Evolutionary conservation across 176 grass and related monocot species (phyloP), one percentile per base, ranked within the genome.

Genomic region (Ampelocalamus luodianensis): DNA sequence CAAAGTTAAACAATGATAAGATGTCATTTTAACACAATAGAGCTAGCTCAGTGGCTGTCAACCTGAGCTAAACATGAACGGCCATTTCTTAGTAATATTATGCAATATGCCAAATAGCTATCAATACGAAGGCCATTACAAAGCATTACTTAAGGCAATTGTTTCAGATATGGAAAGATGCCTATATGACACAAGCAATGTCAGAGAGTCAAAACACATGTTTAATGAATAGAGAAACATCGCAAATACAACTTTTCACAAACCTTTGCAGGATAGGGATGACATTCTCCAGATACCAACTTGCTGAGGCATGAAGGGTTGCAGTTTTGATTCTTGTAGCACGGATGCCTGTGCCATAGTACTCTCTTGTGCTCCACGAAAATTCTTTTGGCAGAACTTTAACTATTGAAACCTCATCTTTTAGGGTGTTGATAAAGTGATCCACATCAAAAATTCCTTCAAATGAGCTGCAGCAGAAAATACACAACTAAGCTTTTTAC

Each of bases 251-350:
- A 36, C 49, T 17, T 56, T 71, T 74, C 48, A 89, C 89, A 71
- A 70, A 98, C 96, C 96, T 98, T 86, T 89, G 88, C 38, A 98
- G 74, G 68, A 98, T 83, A 76, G 93, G 96, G 81, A 78, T 85
- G 73, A 95, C 96, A 95, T 95, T 95, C 84, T 95, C 91, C 37
- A 93, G 56, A 93, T 95, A 98, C 96, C 96, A 98, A 74, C 83
- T 83, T 55, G 89, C 83, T 27, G 96, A 98, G 80, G 96, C 96
- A 70, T 98, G 93, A 67, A 87, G 42, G 22, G 93, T 89, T 90
- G 96, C 96, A 27, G 91, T 93, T 86, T 98, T 98, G 67, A 98
- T 83, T 87, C 96, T 90, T 74, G 96, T 98, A 82, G 79, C 89
- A 77, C 91, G 89, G 71, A 98, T 89, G 49, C 85, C 93, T 40